A percentile compares a stretch with the other conserved stretches of the same genome.
phyloP scores from a whole-genome alignment of 116 monocot species.

The Trichopus zeylanicus region DNA sequence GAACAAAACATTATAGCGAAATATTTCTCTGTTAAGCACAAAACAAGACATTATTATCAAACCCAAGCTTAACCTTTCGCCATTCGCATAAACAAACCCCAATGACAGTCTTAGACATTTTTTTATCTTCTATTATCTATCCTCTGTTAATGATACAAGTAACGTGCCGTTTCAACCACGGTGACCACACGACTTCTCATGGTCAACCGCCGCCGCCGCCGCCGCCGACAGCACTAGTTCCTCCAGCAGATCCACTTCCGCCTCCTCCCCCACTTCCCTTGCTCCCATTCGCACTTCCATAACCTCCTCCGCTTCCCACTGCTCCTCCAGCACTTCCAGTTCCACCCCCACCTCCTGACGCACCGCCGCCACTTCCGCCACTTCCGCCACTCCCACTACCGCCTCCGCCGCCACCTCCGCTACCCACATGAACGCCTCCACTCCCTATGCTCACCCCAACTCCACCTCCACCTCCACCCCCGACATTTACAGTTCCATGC shows the following conservation, averaged over 20 bases:
- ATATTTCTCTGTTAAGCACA: too few relatives aligned
- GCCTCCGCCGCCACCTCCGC: constrained; percentile 9
- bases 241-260: constrained; percentile 22
- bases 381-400: constrained; percentile 19
- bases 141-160: too few relatives aligned
- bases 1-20: too few relatives aligned
- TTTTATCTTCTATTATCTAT: too few relatives aligned
- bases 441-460: constrained; percentile 39
- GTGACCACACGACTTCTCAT: not conserved
- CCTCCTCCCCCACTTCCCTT: constrained; percentile 31
- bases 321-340: constrained; percentile 39
- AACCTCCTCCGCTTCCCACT: constrained; percentile 32
- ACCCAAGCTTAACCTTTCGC: too few relatives aligned
- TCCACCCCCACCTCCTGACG: constrained; percentile 29
- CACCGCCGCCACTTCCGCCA: constrained; percentile 12
- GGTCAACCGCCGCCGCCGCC: constrained; percentile 25
- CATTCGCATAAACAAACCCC: too few relatives aligned
- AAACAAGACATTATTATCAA: too few relatives aligned
- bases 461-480: constrained; percentile 46
- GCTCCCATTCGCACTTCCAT: constrained; percentile 25
- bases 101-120: too few relatives aligned
- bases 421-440: constrained; percentile 25
- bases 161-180: too few relatives aligned
- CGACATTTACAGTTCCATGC: constrained; percentile 35
- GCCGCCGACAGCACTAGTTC: constrained; percentile 15